phyloP scores from a whole-genome alignment of 2,329 filamentous ascomycete genomes.

The Claviceps sp. region DNA sequence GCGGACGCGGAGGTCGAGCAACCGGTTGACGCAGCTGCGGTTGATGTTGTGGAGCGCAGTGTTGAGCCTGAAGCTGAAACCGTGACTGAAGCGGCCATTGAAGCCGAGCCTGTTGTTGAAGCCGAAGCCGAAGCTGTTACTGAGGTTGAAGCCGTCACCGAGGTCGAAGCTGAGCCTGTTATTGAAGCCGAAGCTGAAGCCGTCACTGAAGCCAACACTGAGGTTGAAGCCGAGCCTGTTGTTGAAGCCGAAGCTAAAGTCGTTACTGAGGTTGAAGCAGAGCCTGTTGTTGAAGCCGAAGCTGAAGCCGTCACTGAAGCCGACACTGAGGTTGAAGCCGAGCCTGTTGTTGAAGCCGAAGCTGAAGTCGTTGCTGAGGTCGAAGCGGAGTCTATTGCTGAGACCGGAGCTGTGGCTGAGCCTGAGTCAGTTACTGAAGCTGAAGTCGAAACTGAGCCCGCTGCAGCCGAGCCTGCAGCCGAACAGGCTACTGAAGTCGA shows the following conservation, averaged over 20 bases:
- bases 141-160: background rate
- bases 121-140: background rate
- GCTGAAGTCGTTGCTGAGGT: background rate
- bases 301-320: background rate
- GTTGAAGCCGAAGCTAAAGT: background rate
- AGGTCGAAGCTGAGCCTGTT: background rate
- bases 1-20: slow-evolving; percentile 1
- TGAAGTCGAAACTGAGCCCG: no score
- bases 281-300: background rate
- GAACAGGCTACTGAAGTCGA: background rate
- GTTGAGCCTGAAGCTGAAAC: no score
- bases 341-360: no score
- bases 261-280: background rate
- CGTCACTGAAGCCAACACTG: background rate
- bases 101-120: background rate
- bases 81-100: background rate
- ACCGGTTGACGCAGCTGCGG: background rate
- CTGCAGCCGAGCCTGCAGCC: background rate
- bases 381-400: background rate
- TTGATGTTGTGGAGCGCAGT: background rate
- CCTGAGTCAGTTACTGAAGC: background rate
- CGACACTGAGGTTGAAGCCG: slow-evolving; percentile 1
- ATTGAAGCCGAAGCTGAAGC: background rate
- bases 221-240: background rate
- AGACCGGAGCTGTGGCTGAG: background rate